Percentiles rank a stretch among this genome's conserved stretches.
Conservation (phyloP, 352 stramenopile genomes). For the Poterioochromonas sp. region DNA sequence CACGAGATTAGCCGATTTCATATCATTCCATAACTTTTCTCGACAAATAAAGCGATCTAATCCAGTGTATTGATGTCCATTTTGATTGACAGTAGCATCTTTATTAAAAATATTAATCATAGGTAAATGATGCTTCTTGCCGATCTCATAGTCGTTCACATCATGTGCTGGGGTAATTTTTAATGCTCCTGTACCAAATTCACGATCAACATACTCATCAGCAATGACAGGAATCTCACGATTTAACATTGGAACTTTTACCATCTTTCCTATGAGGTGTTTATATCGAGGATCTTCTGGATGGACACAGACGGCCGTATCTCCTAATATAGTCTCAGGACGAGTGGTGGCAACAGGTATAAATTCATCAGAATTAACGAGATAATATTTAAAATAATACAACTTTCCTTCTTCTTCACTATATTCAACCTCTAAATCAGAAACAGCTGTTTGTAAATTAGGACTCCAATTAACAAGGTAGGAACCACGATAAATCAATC, state of each 20-base stretch:
- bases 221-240: slow-evolving; percentile 58
- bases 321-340: slow-evolving; percentile 96
- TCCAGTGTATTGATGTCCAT: slow-evolving; percentile 62
- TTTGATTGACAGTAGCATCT: slow-evolving; percentile 60
- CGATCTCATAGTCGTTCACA: slow-evolving; percentile 97
- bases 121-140: slow-evolving; percentile 82
- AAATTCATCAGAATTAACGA: slow-evolving; percentile 53
- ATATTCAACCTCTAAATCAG: slow-evolving; percentile 76
- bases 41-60: slow-evolving; percentile 87
- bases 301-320: slow-evolving; percentile 94
- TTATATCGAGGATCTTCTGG: slow-evolving; percentile 77
- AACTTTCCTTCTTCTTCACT: slow-evolving; percentile 63
- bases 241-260: slow-evolving; percentile 45
- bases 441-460: slow-evolving; percentile 70
- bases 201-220: slow-evolving; percentile 80
- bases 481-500: slow-evolving; percentile 58
- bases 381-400: slow-evolving; percentile 77
- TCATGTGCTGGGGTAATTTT: slow-evolving; percentile 99
- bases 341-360: slow-evolving; percentile 92
- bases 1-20: slow-evolving; percentile 70
- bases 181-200: slow-evolving; percentile 87
- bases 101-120: slow-evolving; percentile 78
- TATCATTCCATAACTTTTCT: slow-evolving; percentile 73
- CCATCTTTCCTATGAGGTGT: slow-evolving; percentile 58
- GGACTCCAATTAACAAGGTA: slow-evolving; percentile 85